Evolutionary conservation across 345 rosid species (phyloP), one percentile per base, ranked within the genome.

Genomic region (Salix udensis): DNA sequence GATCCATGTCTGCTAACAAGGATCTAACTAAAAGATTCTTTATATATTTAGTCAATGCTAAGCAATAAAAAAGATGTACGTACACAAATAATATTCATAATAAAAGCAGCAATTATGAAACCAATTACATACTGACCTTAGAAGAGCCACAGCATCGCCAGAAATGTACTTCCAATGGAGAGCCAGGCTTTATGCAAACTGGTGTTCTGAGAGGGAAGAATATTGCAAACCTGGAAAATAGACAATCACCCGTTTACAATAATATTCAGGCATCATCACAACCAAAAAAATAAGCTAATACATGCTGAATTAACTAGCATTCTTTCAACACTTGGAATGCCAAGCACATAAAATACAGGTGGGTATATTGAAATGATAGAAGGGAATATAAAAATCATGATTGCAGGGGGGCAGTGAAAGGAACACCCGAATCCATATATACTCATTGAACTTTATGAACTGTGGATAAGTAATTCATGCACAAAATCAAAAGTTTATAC

Each of bases 131-230:
- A 9, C 1, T 65, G 70, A 96, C 98, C 99, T 96, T 96, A 23
- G 89, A 79, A 65, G 97, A 84, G 76, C 90, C 93, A 78, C 87
- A 84, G 74, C 95, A 88, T 44, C 99, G 92, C 99, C 99, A 96
- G 76, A 94, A 94, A 82, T 93, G 90, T 72, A 92, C 97, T 86
- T 93, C 94, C 14, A 96, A 74, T 71, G 89, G 85, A 73, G 85
- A 86, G 74, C 88, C 94, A 10, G 94, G 86, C 64, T 61, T 79
- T 48, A 90, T 73, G 64, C 86, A 81, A 61, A 92, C 83, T 2
- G 97, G 99, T 71, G 84, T 85, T 81, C 98, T 90, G n/a, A 96
- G 83, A 1, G 98, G 99, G 82, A 96, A 96, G 85, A 94, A 96
- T 75, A 96, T 96, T 10, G 97, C 88, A 84, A 96, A 94, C 99